Evolutionary conservation across 441 rosid genomes (phyloP).

Genomic region (Gossypium davidsonii): DNA sequence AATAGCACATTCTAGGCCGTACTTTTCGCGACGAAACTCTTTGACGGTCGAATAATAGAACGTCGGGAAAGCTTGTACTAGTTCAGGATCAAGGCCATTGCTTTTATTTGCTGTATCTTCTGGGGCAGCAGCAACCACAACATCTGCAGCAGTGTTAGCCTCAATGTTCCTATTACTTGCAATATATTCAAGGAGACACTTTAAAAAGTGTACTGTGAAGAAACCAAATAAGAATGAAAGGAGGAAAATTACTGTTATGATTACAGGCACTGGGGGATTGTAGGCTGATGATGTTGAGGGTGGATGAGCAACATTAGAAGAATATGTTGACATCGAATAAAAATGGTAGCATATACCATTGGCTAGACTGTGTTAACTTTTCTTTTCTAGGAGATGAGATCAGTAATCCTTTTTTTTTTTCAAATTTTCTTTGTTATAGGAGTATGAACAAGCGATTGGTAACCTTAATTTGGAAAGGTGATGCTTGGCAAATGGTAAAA

Average conservation of each 20-base stretch:
- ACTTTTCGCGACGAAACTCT: slow-evolving; percentile 45
- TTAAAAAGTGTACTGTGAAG: slow-evolving; percentile 51
- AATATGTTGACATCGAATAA: slow-evolving; percentile 30
- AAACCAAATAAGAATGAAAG: slow-evolving; percentile 45
- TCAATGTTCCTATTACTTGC: slow-evolving; percentile 28
- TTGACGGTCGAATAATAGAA: slow-evolving; percentile 59
- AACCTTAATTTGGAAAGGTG: too few relatives aligned
- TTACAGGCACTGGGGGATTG: slow-evolving; percentile 40
- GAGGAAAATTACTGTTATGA: slow-evolving; percentile 48
- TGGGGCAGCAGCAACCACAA: slow-evolving; percentile 16
- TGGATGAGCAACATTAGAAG: slow-evolving; percentile 9
- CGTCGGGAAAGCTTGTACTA: slow-evolving; percentile 56
- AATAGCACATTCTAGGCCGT: slow-evolving; percentile 75
- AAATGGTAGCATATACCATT: neutral
- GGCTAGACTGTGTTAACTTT: slow-evolving; percentile 21
- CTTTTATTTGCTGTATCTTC: slow-evolving; percentile 9
- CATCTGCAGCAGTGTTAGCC: slow-evolving; percentile 13
- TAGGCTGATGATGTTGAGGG: slow-evolving; percentile 1
- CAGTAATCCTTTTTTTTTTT: too few relatives aligned
- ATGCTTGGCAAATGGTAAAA: slow-evolving; percentile 13
- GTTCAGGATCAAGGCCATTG: slow-evolving; percentile 55
- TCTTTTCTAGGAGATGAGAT: too few relatives aligned
- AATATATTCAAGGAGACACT: slow-evolving; percentile 43
- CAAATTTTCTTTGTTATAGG: too few relatives aligned
- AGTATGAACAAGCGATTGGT: slow-evolving; percentile 1